phyloP scores from a whole-genome alignment of 2,329 filamentous ascomycete genomes.

The Cladophialophora bantiana region DNA sequence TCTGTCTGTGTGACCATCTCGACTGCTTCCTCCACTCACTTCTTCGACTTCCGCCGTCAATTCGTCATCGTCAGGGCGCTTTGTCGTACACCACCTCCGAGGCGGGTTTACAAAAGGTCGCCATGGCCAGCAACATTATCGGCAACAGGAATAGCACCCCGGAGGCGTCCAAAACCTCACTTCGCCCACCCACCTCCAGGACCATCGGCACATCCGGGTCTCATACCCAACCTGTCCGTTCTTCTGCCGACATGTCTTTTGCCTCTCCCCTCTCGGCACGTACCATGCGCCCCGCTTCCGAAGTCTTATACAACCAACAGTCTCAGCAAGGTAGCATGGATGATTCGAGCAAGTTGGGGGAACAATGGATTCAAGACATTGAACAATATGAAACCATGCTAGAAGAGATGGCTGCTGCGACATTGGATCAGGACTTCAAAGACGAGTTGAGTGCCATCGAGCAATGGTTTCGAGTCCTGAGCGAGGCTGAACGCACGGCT shows the following conservation, averaged over 20 bases:
- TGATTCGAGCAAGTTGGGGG: conserved; percentile 89
- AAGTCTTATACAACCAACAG: conserved; percentile 85
- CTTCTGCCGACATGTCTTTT: conserved; percentile 94
- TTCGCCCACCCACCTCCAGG: conserved; percentile 83
- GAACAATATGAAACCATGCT: conserved; percentile 98
- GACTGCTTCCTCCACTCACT: conserved; percentile 24
- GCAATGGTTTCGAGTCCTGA: conserved; percentile 98
- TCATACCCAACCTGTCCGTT: conserved; percentile 71
- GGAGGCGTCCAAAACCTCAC: conserved; percentile 80
- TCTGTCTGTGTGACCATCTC: conserved; percentile 31
- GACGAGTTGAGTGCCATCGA: conserved; percentile 98
- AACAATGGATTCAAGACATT: conserved; percentile 99
- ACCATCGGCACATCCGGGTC: conserved; percentile 70
- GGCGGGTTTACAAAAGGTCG: conserved; percentile 23
- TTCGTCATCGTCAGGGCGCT: conserved; percentile 13
- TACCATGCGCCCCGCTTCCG: conserved; percentile 87
- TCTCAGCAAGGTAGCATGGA: conserved; percentile 73
- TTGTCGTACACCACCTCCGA: conserved; percentile 23
- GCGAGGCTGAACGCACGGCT: conserved; percentile 93
- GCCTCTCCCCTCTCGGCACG: conserved; percentile 74
- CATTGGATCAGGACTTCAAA: conserved; percentile 99
- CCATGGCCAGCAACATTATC: conserved; percentile 70
- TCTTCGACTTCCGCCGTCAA: conserved; percentile 18
- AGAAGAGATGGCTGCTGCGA: conserved; percentile 98
- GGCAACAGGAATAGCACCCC: conserved; percentile 97